phyloP scores from a whole-genome alignment of 495 filamentous ascomycete genomes.

The Penicillium mononematosum region DNA sequence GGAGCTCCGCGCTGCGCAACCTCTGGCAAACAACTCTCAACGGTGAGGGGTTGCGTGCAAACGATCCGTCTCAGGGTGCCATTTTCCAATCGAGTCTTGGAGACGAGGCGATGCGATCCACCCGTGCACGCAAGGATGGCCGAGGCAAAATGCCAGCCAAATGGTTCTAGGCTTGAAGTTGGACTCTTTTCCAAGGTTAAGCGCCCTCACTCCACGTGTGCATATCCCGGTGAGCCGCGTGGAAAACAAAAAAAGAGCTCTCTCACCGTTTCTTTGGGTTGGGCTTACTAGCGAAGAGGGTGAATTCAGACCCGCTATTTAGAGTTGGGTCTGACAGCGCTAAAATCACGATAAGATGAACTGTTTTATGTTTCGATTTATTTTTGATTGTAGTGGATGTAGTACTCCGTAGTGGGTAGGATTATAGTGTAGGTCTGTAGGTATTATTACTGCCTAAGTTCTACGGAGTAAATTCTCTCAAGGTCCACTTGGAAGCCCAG shows the following conservation, averaged over 20 bases:
- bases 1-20: slow-evolving; percentile 64
- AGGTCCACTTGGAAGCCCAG: not conserved
- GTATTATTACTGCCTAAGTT: not conserved
- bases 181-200: not conserved
- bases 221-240: slow-evolving; percentile 7
- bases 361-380: not conserved
- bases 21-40: slow-evolving; percentile 66
- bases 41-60: slow-evolving; percentile 68
- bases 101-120: slow-evolving; percentile 31
- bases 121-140: slow-evolving; percentile 23
- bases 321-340: slow-evolving; percentile 33
- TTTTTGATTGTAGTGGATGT: not conserved
- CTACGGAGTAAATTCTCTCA: not conserved
- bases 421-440: too few relatives aligned
- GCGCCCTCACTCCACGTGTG: slow-evolving; percentile 13
- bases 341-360: slow-evolving; percentile 28
- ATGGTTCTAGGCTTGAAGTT: slow-evolving; percentile 2
- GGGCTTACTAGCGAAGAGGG: not conserved
- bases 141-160: slow-evolving; percentile 18
- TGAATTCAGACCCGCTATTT: slow-evolving; percentile 25
- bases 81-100: slow-evolving; percentile 35
- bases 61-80: slow-evolving; percentile 33
- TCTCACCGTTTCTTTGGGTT: slow-evolving; percentile 23
- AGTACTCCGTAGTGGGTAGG: too few relatives aligned
- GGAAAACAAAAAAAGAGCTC: slow-evolving; percentile 11